These are phyloP conservation scores for Infundibulicybe gibba DNA, from an alignment of 768 basidiomycete species.

Conservation along the genomic window DNA sequence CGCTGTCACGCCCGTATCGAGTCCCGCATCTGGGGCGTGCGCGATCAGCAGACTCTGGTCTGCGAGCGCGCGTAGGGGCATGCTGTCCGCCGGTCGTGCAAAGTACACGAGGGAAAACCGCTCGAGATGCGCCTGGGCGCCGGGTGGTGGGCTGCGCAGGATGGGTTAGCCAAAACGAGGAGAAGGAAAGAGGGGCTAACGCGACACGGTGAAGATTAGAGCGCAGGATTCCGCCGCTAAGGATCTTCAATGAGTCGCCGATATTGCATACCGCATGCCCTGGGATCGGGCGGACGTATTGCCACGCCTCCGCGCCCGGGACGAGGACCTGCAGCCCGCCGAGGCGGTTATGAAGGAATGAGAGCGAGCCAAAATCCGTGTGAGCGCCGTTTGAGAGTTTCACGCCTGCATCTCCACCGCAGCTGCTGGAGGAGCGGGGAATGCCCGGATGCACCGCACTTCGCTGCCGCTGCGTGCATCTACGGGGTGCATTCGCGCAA, in stretches of 20 bases:
- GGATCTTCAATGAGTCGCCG: slow-evolving; percentile 48
- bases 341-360: too few species aligned
- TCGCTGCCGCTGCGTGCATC: too few species aligned
- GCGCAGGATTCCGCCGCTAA: slow-evolving; percentile 23
- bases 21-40: slow-evolving; percentile 31
- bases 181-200: slow-evolving; percentile 15
- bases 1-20: slow-evolving; percentile 31
- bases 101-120: slow-evolving; percentile 73
- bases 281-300: too few species aligned
- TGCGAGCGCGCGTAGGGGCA: slow-evolving; percentile 47
- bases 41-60: slow-evolving; percentile 42
- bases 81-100: slow-evolving; percentile 54
- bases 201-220: slow-evolving; percentile 55
- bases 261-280: too few species aligned
- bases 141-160: slow-evolving; percentile 53
- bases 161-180: neutral
- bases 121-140: slow-evolving; percentile 44
- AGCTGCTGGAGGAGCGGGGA: too few species aligned
- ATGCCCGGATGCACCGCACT: too few species aligned
- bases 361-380: too few species aligned
- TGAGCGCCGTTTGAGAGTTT: too few species aligned
- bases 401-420: too few species aligned
- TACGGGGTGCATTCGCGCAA: too few species aligned
- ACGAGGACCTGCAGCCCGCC: too few species aligned
- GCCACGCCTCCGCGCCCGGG: too few species aligned